Base-by-base conservation (phyloP, 2,329 filamentous ascomycete genomes). In the Stagonosporopsis chrysanthemi region DNA sequence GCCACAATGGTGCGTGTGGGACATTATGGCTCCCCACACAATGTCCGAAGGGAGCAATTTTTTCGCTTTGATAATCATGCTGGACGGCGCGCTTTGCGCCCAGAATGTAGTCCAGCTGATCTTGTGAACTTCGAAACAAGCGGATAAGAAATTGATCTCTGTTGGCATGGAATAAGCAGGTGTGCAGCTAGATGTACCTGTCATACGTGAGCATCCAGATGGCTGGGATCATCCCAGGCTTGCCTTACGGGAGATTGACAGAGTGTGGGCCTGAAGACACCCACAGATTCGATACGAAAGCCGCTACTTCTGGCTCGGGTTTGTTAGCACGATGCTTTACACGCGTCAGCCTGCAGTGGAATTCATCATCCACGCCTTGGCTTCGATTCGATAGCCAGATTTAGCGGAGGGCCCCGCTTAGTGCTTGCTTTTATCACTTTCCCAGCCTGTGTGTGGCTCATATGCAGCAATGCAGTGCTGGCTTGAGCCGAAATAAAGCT, bases 11-110 rank as follows among this genome's bases (percentile, higher is more conserved):
- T 48, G 38, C 42, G 31, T 31, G 47, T 38, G 43, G 43, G 33
- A 51, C 39, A 52, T 31, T 11, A 52, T 57, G 54, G 54, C 54
- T 57, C 54, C 54, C 54, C 54, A 48, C 54, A 44, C 33, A 38
- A 52, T 52, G 26, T 52, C 54, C 54, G 54, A 52, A 52, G 49
- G 38, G 26, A 33, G 36, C 19, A 26, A 38, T 36, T 43, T 24
- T 15, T 35, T 48, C 26, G 33, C 17, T 49, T 57, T 26, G 33
- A 41, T 44, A 23, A 15, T 44, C 39, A 17, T 28, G 31, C 24
- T 31, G 22, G 22, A 35, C n/a, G 23, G 38, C 43, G 48, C 54
- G 43, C 44, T 57, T 52, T 44, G 39, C 48, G 44, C 48, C 49
- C 33, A 48, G n/a, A 29, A 33, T 8, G 39, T 48, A 15, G 29